These are phyloP conservation scores for Nidularia sp. DNA, from an alignment of 768 basidiomycete species.

Conservation along the genomic window DNA sequence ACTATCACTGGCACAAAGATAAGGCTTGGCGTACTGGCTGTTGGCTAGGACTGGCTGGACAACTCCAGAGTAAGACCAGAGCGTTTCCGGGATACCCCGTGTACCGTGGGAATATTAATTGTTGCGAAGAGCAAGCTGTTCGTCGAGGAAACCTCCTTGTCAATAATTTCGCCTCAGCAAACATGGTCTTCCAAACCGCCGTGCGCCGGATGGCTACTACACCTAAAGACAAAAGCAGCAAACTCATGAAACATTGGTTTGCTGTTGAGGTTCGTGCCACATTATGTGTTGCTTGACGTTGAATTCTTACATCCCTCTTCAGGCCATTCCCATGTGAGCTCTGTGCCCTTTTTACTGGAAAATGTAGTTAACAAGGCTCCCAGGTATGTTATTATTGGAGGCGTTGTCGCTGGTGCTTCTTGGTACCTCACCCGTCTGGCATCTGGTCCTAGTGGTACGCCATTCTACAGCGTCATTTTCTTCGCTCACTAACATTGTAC, in stretches of 20 bases:
- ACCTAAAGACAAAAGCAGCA: slow-evolving; percentile 2
- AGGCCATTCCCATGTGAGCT: slow-evolving; percentile 53
- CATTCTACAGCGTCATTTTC: not conserved
- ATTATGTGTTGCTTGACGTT: not conserved
- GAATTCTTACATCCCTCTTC: not conserved
- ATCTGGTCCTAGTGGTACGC: slow-evolving; percentile 49
- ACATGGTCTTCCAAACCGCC: slow-evolving; percentile 15
- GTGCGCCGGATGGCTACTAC: not conserved
- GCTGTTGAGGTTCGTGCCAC: slow-evolving; percentile 58
- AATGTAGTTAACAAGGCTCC: not conserved
- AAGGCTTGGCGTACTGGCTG: slow-evolving; percentile 2
- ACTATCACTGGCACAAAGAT: too few relatives aligned
- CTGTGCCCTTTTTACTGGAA: not conserved
- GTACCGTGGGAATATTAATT: slow-evolving; percentile 21
- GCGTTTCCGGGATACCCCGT: slow-evolving; percentile 28
- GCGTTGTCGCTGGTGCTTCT: slow-evolving; percentile 49
- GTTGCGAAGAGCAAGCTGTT: too few relatives aligned
- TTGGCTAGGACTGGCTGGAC: not conserved
- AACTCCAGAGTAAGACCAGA: not conserved
- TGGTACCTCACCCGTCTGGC: slow-evolving; percentile 72
- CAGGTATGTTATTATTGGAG: slow-evolving; percentile 49
- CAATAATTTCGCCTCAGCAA: slow-evolving; percentile 8
- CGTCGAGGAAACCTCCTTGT: slow-evolving; percentile 1
- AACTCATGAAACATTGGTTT: slow-evolving; percentile 63
- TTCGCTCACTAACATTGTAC: not conserved